Percentiles rank a stretch among this genome's conserved stretches.
Evolutionary conservation across 495 filamentous ascomycete genomes (phyloP).

Genomic region (Penicillium paradoxum): DNA sequence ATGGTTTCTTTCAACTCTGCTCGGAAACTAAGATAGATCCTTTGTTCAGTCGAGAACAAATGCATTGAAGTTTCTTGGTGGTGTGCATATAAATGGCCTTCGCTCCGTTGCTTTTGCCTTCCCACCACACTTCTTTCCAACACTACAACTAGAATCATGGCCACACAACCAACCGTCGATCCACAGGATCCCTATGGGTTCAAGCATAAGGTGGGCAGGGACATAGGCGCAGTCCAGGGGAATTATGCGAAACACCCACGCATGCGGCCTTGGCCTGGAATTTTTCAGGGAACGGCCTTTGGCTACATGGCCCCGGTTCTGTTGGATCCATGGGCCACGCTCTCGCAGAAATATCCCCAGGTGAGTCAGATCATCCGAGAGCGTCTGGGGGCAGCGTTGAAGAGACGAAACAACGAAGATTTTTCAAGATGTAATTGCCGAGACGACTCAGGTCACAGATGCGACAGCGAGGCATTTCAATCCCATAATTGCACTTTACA

Average conservation of each 20-base stretch:
- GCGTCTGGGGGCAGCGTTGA: constrained; percentile 7
- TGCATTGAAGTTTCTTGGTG: neutral
- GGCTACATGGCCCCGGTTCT: neutral
- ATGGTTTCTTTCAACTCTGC: neutral
- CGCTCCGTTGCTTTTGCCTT: neutral
- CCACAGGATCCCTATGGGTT: neutral
- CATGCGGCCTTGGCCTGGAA: neutral
- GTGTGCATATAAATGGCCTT: neutral
- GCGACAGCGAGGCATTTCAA: neutral
- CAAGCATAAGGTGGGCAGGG: neutral
- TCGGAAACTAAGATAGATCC: neutral
- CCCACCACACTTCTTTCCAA: neutral
- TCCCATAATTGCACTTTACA: neutral
- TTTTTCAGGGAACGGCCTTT: neutral
- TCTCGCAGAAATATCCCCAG: constrained; percentile 11
- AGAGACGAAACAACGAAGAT: neutral
- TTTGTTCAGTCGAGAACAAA: neutral
- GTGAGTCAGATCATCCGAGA: constrained; percentile 7
- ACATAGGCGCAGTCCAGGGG: neutral
- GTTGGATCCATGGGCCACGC: neutral
- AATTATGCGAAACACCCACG: neutral
- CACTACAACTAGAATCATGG: neutral
- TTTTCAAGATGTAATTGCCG: constrained; percentile 15
- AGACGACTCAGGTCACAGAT: neutral
- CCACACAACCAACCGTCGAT: neutral